Conservation (phyloP, 2,329 filamentous ascomycete species). For the Xylaria sp. region DNA sequence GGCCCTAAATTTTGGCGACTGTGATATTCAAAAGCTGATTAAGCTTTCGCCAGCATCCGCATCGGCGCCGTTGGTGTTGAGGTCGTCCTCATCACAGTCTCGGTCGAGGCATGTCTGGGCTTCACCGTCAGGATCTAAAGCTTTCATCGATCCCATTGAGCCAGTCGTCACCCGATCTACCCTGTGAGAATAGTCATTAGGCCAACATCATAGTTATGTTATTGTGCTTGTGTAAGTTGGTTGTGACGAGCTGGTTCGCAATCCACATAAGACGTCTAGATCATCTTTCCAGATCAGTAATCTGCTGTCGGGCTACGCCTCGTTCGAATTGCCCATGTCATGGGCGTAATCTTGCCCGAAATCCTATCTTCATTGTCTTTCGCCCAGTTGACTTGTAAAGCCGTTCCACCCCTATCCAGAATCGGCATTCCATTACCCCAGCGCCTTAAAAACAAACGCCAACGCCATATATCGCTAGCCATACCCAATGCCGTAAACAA, state of each 20-base stretch:
- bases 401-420: background rate
- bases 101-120: background rate
- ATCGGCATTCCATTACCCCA: background rate
- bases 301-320: background rate
- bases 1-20: background rate
- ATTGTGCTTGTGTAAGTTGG: background rate
- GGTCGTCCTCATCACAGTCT: background rate
- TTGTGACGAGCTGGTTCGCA: background rate
- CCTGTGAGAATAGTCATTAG: background rate
- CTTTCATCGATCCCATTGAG: background rate
- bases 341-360: background rate
- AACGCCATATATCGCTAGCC: slow-evolving; percentile 1
- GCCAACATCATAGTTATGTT: background rate
- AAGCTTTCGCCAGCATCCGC: background rate
- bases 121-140: background rate
- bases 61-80: background rate
- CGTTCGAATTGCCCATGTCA: background rate
- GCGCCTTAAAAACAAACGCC: background rate
- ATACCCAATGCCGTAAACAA: slow-evolving; percentile 1
- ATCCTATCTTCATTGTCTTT: background rate
- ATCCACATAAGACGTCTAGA: too few species aligned
- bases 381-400: background rate
- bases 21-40: too few species aligned
- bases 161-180: too few species aligned
- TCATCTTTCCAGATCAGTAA: background rate